Percentiles rank a stretch among this genome's conserved stretches.
phyloP scores from a whole-genome alignment of 2,329 filamentous ascomycete genomes.

The Tolypocladium inflatum region DNA sequence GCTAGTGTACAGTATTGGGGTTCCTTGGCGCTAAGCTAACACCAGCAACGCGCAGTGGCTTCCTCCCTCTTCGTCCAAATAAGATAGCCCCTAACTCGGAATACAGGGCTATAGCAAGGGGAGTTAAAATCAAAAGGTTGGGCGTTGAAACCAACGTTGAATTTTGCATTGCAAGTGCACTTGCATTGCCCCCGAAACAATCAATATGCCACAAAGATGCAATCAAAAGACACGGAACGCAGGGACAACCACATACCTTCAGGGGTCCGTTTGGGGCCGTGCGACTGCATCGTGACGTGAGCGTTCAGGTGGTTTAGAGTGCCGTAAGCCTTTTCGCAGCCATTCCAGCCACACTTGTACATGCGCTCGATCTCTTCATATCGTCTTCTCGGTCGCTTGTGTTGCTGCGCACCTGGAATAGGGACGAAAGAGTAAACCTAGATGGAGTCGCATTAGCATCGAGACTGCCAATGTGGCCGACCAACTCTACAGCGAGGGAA shows the following conservation, averaged over 20 bases:
- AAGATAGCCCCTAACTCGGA: too few species aligned
- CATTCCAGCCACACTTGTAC: constrained; percentile 99
- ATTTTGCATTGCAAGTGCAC: not conserved
- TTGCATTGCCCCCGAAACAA: not conserved
- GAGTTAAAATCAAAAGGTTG: not conserved
- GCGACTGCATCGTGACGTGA: constrained; percentile 97
- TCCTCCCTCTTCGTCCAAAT: not conserved
- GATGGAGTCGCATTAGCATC: constrained; percentile 12
- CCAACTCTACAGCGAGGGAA: not conserved
- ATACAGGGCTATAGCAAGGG: not conserved
- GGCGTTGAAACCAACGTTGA: not conserved
- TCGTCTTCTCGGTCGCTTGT: constrained; percentile 84
- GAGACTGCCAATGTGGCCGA: not conserved
- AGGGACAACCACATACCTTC: constrained; percentile 67
- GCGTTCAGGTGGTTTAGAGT: constrained; percentile 96
- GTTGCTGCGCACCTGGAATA: constrained; percentile 92
- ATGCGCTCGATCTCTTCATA: constrained; percentile 99
- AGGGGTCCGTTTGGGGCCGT: constrained; percentile 87
- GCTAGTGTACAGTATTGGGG: not conserved
- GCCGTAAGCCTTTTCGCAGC: constrained; percentile 96
- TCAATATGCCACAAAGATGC: not conserved
- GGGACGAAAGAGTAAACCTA: constrained; percentile 97
- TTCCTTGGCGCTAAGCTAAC: not conserved
- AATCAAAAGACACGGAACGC: not conserved
- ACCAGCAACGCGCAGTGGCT: not conserved